A percentile compares a stretch with the other conserved stretches of the same genome.
phyloP scores from a whole-genome alignment of 2,329 filamentous ascomycete species.

The Triangularia setosa region DNA sequence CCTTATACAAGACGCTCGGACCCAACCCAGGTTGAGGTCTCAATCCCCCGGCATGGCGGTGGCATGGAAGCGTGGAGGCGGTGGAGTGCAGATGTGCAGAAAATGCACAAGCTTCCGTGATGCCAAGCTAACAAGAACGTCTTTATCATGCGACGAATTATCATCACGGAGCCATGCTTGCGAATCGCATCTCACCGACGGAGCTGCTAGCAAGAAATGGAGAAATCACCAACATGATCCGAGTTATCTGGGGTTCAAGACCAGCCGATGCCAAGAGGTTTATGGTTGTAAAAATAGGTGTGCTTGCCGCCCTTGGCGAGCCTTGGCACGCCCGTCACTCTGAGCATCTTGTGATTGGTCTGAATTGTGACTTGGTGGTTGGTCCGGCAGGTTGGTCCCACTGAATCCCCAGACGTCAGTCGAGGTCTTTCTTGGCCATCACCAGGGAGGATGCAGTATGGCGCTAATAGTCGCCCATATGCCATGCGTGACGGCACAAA shows the following conservation, averaged over 20 bases:
- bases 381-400: conserved; percentile 14
- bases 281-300: conserved; percentile 19
- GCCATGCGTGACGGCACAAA: not conserved
- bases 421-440: not conserved
- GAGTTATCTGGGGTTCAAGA: not conserved
- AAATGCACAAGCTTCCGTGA: not conserved
- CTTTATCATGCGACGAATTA: not conserved
- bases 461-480: conserved; percentile 15
- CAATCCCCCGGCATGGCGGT: not conserved
- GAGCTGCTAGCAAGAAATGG: not conserved
- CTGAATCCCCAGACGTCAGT: conserved; percentile 1
- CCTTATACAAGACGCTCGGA: not conserved
- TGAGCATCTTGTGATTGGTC: conserved; percentile 14
- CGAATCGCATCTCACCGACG: not conserved
- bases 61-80: not conserved
- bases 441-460: conserved; percentile 13
- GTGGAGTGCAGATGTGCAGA: not conserved
- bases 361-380: conserved; percentile 10
- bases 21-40: not conserved
- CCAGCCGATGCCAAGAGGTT: not conserved
- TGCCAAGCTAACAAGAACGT: not conserved
- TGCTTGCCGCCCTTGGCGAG: conserved; percentile 13
- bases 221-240: not conserved
- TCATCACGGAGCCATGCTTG: not conserved
- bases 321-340: not conserved